These are phyloP conservation scores for Lyophyllum decastes DNA, from an alignment of 768 basidiomycete genomes.

Conservation along the genomic window DNA sequence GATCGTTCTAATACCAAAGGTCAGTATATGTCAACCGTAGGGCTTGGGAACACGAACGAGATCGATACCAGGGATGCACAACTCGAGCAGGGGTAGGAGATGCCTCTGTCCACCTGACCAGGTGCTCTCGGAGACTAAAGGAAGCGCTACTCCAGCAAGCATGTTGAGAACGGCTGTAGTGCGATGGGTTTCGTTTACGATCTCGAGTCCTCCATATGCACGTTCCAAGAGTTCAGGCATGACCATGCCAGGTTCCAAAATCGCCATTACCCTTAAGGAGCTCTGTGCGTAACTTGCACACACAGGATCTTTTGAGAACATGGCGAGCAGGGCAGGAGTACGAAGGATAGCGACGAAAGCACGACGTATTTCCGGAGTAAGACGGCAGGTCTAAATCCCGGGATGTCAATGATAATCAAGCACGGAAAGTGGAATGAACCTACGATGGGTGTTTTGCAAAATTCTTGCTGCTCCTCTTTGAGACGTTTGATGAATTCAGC, in stretches of 20 bases:
- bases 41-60: conserved; percentile 47
- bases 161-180: conserved; percentile 90
- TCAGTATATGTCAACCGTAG: conserved; percentile 1
- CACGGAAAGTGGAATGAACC: conserved; percentile 15
- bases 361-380: conserved; percentile 80
- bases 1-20: conserved; percentile 61
- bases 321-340: conserved; percentile 86
- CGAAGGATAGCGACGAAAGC: conserved; percentile 80
- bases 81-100: conserved; percentile 81
- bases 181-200: conserved; percentile 92
- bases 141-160: conserved; percentile 73
- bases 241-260: conserved; percentile 80
- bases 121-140: conserved; percentile 72
- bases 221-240: conserved; percentile 92
- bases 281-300: conserved; percentile 83
- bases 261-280: conserved; percentile 73
- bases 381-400: conserved; percentile 57
- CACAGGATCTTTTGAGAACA: conserved; percentile 85
- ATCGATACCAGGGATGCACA: conserved; percentile 92
- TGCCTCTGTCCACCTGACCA: conserved; percentile 91
- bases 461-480: conserved; percentile 73
- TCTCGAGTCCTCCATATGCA: conserved; percentile 89
- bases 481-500: conserved; percentile 80
- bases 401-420: background rate
- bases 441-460: conserved; percentile 81